A percentile compares a stretch with the other conserved stretches of the same genome.
phyloP scores from a whole-genome alignment of 1,139 yeast genomes.

The Trichomonascaceae sp. region DNA sequence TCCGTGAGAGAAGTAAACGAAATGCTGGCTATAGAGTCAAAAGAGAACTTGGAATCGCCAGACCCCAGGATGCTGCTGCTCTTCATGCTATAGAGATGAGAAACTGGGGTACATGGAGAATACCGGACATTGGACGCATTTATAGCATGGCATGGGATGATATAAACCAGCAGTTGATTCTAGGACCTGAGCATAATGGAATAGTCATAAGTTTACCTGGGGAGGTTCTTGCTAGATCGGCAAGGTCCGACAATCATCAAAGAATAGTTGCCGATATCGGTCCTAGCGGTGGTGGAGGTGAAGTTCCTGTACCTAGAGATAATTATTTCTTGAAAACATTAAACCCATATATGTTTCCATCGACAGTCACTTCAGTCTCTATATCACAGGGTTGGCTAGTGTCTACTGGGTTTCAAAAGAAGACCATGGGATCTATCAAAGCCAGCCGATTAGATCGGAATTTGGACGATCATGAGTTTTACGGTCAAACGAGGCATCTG shows the following conservation, averaged over 20 bases:
- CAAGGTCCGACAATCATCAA: background rate
- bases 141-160: conserved; percentile 9
- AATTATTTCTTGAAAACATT: conserved; percentile 3
- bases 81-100: conserved; percentile 4
- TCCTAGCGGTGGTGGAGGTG: conserved; percentile 3
- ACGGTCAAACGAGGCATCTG: conserved; percentile 3
- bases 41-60: conserved; percentile 1
- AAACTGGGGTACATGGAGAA: conserved; percentile 5
- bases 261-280: conserved; percentile 6
- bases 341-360: conserved; percentile 4
- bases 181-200: conserved; percentile 7
- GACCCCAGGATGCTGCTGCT: background rate
- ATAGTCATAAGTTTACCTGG: conserved; percentile 7
- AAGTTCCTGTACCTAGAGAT: conserved; percentile 1
- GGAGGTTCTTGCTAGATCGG: background rate
- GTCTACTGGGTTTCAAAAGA: conserved; percentile 10
- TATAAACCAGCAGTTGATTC: conserved; percentile 1
- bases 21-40: conserved; percentile 5
- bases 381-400: conserved; percentile 10
- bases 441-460: conserved; percentile 2
- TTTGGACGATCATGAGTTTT: conserved; percentile 6
- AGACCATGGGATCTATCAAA: conserved; percentile 3
- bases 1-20: background rate
- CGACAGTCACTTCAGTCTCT: conserved; percentile 12
- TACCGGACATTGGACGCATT: conserved; percentile 5